Base-by-base conservation (phyloP, 768 basidiomycete genomes). In the Podaxis sp. region DNA sequence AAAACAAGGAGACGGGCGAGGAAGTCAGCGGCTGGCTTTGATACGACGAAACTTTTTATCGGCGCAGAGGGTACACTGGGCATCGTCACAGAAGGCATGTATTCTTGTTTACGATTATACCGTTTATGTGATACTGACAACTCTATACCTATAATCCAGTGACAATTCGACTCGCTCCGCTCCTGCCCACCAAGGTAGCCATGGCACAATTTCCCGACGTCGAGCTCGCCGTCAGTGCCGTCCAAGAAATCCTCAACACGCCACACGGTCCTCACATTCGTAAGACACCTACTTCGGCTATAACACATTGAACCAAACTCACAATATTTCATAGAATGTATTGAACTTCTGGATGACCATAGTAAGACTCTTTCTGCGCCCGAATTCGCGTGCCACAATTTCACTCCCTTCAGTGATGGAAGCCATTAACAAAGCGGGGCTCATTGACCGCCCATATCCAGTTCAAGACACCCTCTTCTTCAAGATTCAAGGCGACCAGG, bases 41-140 rank as follows among this genome's bases (percentile, higher is more conserved):
- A 96, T 69, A 81, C 84, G 1, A 94, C 91, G 0, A 95, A 95
- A 71, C 73, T 94, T 2, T 94, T 95, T 75, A 90, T 95, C 53
- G 94, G 94, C 3, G 91, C 92, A 2, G 94, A 95, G 73, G 94
- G 94, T 5, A 96, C 93, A 0, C 72, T 95, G 50, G 94, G 94
- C 3, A 90, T 96, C 66, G 85, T 96, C n/a, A 94, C 91, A 0
- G 93, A 95, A 77, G 89, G 90, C 83, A 57, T 53, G 67, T 57
- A 7, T 22, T 19, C 2, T 40, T 36, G 19, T n/a, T n/a, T 52
- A 38, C 22, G 22, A 19, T 46, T 55, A 25, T 40, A 46, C 12
- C 36, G 7, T 6, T 22, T 13, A 22, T n/a, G 59, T 52, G 19
- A n/a, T 57, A 25, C 1, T 60, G 36, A 46, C 17, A 47, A n/a